Base-by-base conservation (phyloP, 441 rosid species). In the Jatropha multifida region DNA sequence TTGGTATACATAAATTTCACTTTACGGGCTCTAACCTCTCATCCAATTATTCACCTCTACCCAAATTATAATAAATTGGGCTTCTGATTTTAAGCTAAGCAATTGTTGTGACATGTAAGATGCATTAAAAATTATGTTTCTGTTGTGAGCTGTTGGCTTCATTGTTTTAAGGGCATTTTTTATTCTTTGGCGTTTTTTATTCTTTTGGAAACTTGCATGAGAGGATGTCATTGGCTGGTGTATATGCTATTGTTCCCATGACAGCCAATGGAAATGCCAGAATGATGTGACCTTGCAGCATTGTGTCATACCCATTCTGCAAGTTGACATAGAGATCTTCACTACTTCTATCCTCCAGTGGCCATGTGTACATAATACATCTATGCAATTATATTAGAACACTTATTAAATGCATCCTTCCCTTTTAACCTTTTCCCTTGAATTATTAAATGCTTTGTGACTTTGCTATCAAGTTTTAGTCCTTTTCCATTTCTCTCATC, bases 401-500 rank as follows among this genome's bases (percentile, higher is more conserved):
- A 38, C 15, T 55, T 42, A 7, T 27, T 40, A 49, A 14, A 73
- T 26, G 14, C 42, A 62, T 15, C 13, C 12, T 59, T 38, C 9
- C 7, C 2, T 1, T 26, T n/a, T 40, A 1, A 13, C 15, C 1
- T 20, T 40, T 4, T 75, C 44, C 17, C 1, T 5, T n/a, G 7
- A 15, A n/a, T 7, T 74, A 40, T 32, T 58, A 17, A 48, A 20
- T 49, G 54, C 26, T 12, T 0, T 13, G 23, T 20, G 23, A 75
- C 41, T 38, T 54, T 63, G 38, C 65, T 56, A 17, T 61, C 38
- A 67, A 48, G 58, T 48, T 67, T 75, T 46, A 7, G 17, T 23
- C 61, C 54, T 68, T 79, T 17, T 40, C 54, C 67, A 42, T 37
- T 37, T 26, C 61, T 72, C 65, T 60, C 65, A 62, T 20, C 44